phyloP scores from a whole-genome alignment of 176 grass and related monocot species.

The Avena eriantha region DNA sequence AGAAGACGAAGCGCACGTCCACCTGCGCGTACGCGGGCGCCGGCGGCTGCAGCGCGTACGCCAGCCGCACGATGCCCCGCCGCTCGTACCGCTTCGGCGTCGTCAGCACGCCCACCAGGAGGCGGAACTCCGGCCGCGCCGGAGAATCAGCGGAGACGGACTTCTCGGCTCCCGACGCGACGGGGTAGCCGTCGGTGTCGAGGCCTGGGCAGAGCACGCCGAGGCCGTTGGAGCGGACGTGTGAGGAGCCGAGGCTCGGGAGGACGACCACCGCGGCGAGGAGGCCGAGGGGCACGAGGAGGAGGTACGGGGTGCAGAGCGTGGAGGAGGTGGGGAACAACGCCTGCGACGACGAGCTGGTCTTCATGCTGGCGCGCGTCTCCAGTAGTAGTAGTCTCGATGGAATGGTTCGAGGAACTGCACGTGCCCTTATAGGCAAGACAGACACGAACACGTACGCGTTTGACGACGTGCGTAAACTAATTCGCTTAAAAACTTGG shows the following conservation, averaged over 20 bases:
- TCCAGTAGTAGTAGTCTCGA: background rate
- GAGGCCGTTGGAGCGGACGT: conserved; percentile 42
- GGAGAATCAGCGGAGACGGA: background rate
- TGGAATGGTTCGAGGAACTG: background rate
- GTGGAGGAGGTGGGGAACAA: background rate
- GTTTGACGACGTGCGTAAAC: background rate
- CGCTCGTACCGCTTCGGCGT: conserved; percentile 60
- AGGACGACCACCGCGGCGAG: conserved; percentile 46
- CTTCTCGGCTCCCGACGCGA: conserved; percentile 13
- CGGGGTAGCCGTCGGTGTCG: conserved; percentile 1
- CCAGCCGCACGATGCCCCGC: conserved; percentile 69
- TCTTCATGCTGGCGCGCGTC: conserved; percentile 41
- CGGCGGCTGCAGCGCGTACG: conserved; percentile 62
- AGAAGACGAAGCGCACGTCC: conserved; percentile 79
- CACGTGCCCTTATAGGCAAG: conserved; percentile 21
- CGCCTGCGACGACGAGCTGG: conserved; percentile 30
- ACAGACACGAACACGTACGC: background rate
- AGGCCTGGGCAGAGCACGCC: conserved; percentile 42
- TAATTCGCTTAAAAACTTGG: background rate
- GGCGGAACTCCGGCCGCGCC: conserved; percentile 43
- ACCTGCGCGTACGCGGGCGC: background rate
- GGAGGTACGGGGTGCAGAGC: conserved; percentile 35
- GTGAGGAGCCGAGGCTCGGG: conserved; percentile 42
- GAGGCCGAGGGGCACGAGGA: conserved; percentile 49
- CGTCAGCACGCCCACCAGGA: conserved; percentile 79